Percentiles rank a stretch among this genome's conserved stretches.
These are phyloP conservation scores for Bipolaris victoriae DNA, from an alignment of 2,329 filamentous ascomycete genomes.

Conservation along the genomic window DNA sequence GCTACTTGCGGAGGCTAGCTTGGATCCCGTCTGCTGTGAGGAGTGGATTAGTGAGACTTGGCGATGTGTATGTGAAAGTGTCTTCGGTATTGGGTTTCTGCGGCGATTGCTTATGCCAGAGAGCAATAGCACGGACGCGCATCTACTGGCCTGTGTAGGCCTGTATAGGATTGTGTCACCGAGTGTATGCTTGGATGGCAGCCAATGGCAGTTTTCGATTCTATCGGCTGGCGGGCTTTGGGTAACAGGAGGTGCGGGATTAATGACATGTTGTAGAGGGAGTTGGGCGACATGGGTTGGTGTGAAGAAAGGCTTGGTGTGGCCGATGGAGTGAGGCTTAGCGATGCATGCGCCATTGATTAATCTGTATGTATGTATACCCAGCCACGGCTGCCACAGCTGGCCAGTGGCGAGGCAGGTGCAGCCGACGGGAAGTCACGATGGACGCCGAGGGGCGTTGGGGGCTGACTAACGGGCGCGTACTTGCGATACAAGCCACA, in stretches of 20 bases:
- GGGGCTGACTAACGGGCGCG: not conserved
- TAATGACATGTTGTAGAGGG: not conserved
- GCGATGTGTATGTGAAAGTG: conserved; percentile 24
- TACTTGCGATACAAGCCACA: no score
- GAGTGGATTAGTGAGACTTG: conserved; percentile 31
- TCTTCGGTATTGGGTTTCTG: conserved; percentile 16
- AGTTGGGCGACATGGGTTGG: conserved; percentile 10
- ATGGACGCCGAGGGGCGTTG: conserved; percentile 1
- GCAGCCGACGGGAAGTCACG: conserved; percentile 1
- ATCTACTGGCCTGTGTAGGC: not conserved
- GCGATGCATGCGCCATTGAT: conserved; percentile 28
- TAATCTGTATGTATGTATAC: not conserved
- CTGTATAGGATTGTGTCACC: not conserved
- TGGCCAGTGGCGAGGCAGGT: conserved; percentile 8
- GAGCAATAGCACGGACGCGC: not conserved
- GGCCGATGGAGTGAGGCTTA: conserved; percentile 23
- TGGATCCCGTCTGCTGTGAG: conserved; percentile 23
- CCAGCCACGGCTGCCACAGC: conserved; percentile 20
- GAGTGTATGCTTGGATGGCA: not conserved
- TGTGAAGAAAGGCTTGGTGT: conserved; percentile 14
- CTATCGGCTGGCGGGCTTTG: not conserved
- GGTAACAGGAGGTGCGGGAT: not conserved
- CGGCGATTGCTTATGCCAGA: not conserved
- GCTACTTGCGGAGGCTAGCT: conserved; percentile 33
- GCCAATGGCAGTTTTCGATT: not conserved